Evolutionary conservation across 768 basidiomycete genomes (phyloP).

Genomic region (Atractiella rhizophila): DNA sequence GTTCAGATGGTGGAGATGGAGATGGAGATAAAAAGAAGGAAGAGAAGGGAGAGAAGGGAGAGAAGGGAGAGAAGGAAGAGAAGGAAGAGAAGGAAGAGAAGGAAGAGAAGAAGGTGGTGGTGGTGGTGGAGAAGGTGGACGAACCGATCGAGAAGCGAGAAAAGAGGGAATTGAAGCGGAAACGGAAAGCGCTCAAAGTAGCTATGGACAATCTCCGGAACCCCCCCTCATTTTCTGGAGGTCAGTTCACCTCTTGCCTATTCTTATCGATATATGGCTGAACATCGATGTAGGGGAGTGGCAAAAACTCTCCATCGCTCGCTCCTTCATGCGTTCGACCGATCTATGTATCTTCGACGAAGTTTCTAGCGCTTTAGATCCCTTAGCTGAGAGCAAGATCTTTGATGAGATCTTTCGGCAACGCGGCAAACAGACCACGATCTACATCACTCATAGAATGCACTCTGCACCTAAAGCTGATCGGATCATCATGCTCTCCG

Average conservation of each 20-base stretch:
- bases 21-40: too few relatives aligned
- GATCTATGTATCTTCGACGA: conserved; percentile 4
- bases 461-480: conserved; percentile 1
- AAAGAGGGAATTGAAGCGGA: too few relatives aligned
- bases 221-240: conserved; percentile 2
- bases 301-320: neutral
- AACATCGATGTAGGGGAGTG: neutral
- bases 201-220: conserved; percentile 2
- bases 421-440: neutral
- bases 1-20: too few relatives aligned
- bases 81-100: conserved; percentile 4
- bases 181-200: neutral
- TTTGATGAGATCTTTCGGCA: conserved; percentile 3
- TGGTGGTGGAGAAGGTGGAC: neutral
- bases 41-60: neutral
- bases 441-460: conserved; percentile 3
- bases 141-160: neutral
- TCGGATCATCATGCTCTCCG: conserved; percentile 4
- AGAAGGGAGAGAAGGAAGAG: neutral
- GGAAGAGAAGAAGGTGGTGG: too few relatives aligned
- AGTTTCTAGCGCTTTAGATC: conserved; percentile 1
- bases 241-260: neutral
- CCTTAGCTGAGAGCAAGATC: neutral
- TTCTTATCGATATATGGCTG: neutral
- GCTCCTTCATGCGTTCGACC: neutral